phyloP scores from a whole-genome alignment of 1,139 yeast species.

The Sugiyamaella japonica region DNA sequence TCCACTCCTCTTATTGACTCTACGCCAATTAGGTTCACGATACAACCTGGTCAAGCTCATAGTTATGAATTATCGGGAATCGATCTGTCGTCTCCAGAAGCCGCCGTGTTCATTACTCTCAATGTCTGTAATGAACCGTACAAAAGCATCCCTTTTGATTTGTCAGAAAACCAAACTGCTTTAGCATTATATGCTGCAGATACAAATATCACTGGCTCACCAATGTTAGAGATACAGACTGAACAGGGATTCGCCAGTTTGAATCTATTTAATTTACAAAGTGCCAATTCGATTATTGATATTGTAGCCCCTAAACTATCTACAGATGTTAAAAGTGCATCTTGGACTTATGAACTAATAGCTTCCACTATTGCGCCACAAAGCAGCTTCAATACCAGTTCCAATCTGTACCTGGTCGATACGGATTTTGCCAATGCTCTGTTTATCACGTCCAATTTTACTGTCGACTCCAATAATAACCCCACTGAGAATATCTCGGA shows the following conservation, averaged over 20 bases:
- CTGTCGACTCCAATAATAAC: constrained; percentile 33
- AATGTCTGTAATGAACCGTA: constrained; percentile 29
- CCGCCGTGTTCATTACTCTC: constrained; percentile 28
- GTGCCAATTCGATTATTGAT: constrained; percentile 23
- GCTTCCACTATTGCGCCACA: constrained; percentile 65
- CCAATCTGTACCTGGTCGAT: constrained; percentile 65
- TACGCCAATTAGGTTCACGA: constrained; percentile 30
- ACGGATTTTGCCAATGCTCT: constrained; percentile 72
- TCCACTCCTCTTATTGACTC: constrained; percentile 28
- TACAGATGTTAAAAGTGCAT: constrained; percentile 3
- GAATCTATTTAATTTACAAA: constrained; percentile 23
- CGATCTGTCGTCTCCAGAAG: constrained; percentile 12
- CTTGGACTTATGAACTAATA: constrained; percentile 60
- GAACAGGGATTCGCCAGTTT: constrained; percentile 34
- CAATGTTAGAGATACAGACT: constrained; percentile 18
- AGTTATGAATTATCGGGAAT: constrained; percentile 27
- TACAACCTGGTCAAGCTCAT: constrained; percentile 35
- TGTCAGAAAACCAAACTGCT: constrained; percentile 17
- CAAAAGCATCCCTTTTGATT: constrained; percentile 16
- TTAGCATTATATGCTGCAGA: constrained; percentile 26
- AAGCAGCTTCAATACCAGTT: constrained; percentile 66
- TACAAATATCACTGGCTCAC: constrained; percentile 16
- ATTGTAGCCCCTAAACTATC: constrained; percentile 27
- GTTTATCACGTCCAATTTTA: constrained; percentile 62
- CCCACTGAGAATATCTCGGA: constrained; percentile 27